A percentile compares a stretch with the other conserved stretches of the same genome.
These are phyloP conservation scores for Clarireedia paspali DNA, from an alignment of 2,329 filamentous ascomycete species.

Conservation along the genomic window DNA sequence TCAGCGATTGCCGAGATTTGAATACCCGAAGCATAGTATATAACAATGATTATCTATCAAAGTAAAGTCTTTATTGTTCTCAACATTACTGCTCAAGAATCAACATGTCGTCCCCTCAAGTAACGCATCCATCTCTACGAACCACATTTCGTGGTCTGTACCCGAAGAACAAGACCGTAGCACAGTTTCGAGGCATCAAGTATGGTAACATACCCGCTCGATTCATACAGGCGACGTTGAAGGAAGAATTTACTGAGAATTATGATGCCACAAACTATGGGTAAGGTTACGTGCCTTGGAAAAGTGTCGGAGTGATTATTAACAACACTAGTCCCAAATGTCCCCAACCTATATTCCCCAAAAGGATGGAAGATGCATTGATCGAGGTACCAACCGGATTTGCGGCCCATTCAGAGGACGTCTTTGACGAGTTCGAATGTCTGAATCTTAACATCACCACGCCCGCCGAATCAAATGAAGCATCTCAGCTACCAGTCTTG, in stretches of 20 bases:
- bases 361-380: slow-evolving; percentile 10
- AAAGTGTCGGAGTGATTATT: no score
- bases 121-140: background rate
- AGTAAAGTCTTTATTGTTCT: no score
- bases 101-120: no score
- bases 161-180: background rate
- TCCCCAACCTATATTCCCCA: slow-evolving; percentile 4
- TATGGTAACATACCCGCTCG: background rate
- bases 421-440: slow-evolving; percentile 33
- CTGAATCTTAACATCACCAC: slow-evolving; percentile 38
- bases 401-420: background rate
- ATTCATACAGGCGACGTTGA: background rate
- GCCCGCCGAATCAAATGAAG: slow-evolving; percentile 31
- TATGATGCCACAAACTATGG: background rate
- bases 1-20: no score
- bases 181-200: background rate
- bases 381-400: slow-evolving; percentile 6
- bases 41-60: no score
- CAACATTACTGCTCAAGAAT: no score
- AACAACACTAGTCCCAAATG: slow-evolving; percentile 9
- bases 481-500: slow-evolving; percentile 37
- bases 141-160: background rate
- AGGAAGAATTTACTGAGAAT: background rate
- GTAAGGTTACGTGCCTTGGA: background rate
- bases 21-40: no score